Base-by-base conservation (phyloP, 225 moss, liverwort and hornwort species). In the Anthoceros angustus region DNA sequence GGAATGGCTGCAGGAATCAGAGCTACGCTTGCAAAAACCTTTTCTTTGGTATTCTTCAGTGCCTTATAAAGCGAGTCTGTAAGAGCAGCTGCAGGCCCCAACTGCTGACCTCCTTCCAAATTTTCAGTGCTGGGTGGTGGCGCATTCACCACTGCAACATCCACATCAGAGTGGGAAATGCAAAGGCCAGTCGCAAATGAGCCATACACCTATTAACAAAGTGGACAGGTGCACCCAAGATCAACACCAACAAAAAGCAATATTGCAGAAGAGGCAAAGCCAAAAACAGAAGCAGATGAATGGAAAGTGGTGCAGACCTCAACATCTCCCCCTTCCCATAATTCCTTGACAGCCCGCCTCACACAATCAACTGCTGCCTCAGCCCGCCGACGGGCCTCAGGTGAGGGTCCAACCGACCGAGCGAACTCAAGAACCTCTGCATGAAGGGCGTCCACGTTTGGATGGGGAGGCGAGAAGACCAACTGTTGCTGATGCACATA, bases 141-240 rank as follows among this genome's bases (percentile, higher is more conserved):
- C 8, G 84, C 85, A 73, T 98, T 87, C 38, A 98, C 88, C 0
- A 98, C 98, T 61, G 87, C 92, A 62, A 98, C 98, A 70, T 98
- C 98, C 64, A 98, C 98, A 73, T 98, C 98, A 78, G 92, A 92
- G 68, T 98, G 86, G 50, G 85, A 80, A 15, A 98, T 77, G 79
- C 89, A 92, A 63, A 98, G 75, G 0, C 98, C 98, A 11, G 98
- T 98, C 5, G 98, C 98, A 72, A 87, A 98, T 15, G 98, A 98
- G 49, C 98, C 98, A 61, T 89, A 98, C 32, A 98, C 92, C 98
- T 98, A 83, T 2, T 10, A 69, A 71, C 6, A 67, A 3, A 61
- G 43, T 40, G 26, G 41, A 42, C 7, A 40, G 61, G 41, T 61
- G n/a, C 25, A 25, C 12, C 18, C 0, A 55, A 55, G 8, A 55